Evolutionary conservation across 805 yeast species (phyloP).

Genomic region (Cyberlindnera euphorbiiphila): DNA sequence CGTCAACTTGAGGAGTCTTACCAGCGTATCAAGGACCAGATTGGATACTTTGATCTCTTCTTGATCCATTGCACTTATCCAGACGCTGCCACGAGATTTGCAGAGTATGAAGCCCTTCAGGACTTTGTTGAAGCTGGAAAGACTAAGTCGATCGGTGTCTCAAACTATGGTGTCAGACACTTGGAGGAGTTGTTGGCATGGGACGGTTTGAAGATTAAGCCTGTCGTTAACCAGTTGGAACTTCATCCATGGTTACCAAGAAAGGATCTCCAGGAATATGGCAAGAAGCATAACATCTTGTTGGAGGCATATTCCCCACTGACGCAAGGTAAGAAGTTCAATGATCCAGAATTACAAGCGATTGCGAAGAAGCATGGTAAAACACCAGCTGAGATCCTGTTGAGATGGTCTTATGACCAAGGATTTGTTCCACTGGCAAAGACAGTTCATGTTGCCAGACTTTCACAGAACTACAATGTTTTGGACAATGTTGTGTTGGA

Average conservation of each 20-base stretch:
- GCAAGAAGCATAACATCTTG: slow-evolving; percentile 46
- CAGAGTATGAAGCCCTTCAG: slow-evolving; percentile 70
- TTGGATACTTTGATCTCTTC: slow-evolving; percentile 69
- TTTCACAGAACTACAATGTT: slow-evolving; percentile 17
- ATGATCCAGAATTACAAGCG: slow-evolving; percentile 25
- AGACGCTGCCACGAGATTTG: slow-evolving; percentile 46
- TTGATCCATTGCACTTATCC: slow-evolving; percentile 63
- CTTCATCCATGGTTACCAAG: slow-evolving; percentile 67
- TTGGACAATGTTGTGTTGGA: slow-evolving; percentile 22
- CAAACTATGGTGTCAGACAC: slow-evolving; percentile 63
- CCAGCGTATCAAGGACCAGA: slow-evolving; percentile 38
- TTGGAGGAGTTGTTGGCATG: slow-evolving; percentile 57
- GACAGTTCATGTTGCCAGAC: slow-evolving; percentile 19
- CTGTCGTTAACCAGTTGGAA: slow-evolving; percentile 67
- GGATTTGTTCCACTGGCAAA: slow-evolving; percentile 24
- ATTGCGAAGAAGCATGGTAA: slow-evolving; percentile 23
- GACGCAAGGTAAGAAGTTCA: slow-evolving; percentile 53
- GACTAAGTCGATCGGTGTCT: slow-evolving; percentile 70
- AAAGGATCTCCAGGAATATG: slow-evolving; percentile 47
- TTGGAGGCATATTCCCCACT: slow-evolving; percentile 78
- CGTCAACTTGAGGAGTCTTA: slow-evolving; percentile 50
- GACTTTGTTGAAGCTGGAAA: slow-evolving; percentile 59
- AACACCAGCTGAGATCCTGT: slow-evolving; percentile 19
- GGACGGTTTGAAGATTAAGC: slow-evolving; percentile 48
- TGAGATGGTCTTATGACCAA: slow-evolving; percentile 25